Base-by-base conservation (phyloP, 1,284 basidiomycete species). In the Leccinum griseonigrum region DNA sequence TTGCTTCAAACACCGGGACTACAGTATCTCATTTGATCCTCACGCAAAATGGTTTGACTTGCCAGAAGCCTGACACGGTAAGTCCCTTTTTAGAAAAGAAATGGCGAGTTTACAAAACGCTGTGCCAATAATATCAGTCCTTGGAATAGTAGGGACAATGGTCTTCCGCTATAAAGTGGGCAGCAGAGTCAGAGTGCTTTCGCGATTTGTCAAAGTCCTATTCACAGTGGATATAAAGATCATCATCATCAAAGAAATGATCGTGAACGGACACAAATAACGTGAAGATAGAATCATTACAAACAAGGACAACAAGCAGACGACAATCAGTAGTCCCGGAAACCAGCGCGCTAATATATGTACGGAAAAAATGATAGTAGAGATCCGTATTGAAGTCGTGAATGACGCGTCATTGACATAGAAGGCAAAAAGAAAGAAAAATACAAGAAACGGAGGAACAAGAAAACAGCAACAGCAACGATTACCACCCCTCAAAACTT, bases 401-500 rank as follows among this genome's bases (percentile, higher is more conserved):
- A 22, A 46, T 46, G 18, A 46, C 18, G 11, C 43, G 13, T 46
- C 10, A 11, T 46, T 22, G 18, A 22, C 11, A 11, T 22, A 9
- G 22, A 18, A 46, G 22, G 43, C 18, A 28, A 16, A 28, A 51
- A 51, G 4, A 26, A 28, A 28, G 8, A 28, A 51, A 51, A 22
- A 51, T 26, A 16, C 26, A 28, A 28, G 3, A 34, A 48, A 36
- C 14, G 14, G 34, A 36, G 11, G n/a, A 14, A 28, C 3, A 36
- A 26, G 4, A 46, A 11, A 26, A 29, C 2, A 16, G 16, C 14
- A 51, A 1, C 18, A 8, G 29, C 40, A 58, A 32, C 18, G 13
- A 59, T 48, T 22, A 60, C 52, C 28, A 2, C n/a, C 4, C 18
- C 4, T 28, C 58, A 76, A 60, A 76, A 74, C 58, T 74, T 75